Conservation (phyloP, 345 rosid species). For the Aquilaria yunnanensis region DNA sequence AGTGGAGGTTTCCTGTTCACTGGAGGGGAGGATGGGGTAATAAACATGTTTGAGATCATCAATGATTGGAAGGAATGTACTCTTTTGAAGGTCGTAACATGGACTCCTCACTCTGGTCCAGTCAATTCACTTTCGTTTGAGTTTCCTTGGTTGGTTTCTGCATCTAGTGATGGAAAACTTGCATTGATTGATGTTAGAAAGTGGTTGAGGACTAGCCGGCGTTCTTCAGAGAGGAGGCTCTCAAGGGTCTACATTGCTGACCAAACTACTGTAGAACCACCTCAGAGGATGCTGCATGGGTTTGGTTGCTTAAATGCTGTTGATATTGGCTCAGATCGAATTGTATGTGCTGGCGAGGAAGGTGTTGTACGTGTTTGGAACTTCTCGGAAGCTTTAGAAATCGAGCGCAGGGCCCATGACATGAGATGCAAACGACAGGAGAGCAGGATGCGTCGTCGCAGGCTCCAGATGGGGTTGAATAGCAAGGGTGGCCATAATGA, state of each 20-base stretch:
- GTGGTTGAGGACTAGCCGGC: conserved; percentile 45
- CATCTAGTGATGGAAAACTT: conserved; percentile 80
- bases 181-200: conserved; percentile 76
- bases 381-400: conserved; percentile 76
- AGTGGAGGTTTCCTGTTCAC: conserved; percentile 81
- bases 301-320: conserved; percentile 68
- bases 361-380: conserved; percentile 86
- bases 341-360: conserved; percentile 88
- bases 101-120: conserved; percentile 85
- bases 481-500: conserved; percentile 42
- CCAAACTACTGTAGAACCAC: conserved; percentile 52
- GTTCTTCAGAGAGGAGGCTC: conserved; percentile 25
- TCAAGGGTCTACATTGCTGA: conserved; percentile 21
- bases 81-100: conserved; percentile 52
- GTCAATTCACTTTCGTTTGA: conserved; percentile 80
- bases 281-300: conserved; percentile 92
- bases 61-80: conserved; percentile 14
- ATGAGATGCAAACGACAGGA: conserved; percentile 65
- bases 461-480: conserved; percentile 61
- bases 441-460: conserved; percentile 74
- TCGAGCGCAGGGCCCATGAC: conserved; percentile 53
- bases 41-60: conserved; percentile 79
- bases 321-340: conserved; percentile 76
- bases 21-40: conserved; percentile 89
- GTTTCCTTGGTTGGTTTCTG: conserved; percentile 98